Percentiles rank a stretch among this genome's conserved stretches.
Evolutionary conservation across 495 filamentous ascomycete genomes (phyloP).

Genomic region (Xanthoparmelia taractica): DNA sequence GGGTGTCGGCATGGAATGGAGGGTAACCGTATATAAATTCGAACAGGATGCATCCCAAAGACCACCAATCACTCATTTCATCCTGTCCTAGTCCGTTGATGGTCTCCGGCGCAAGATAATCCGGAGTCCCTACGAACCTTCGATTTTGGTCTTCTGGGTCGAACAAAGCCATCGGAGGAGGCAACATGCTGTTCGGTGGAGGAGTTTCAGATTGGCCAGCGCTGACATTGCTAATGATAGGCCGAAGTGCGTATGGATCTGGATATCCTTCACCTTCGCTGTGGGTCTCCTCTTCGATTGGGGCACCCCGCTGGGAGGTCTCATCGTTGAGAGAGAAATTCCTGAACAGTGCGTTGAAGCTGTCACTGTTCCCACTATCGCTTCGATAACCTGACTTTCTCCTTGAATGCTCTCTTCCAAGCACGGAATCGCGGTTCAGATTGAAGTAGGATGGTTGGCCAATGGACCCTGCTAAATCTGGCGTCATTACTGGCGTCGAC

Average conservation of each 20-base stretch:
- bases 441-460: conserved; percentile 91
- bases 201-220: conserved; percentile 43
- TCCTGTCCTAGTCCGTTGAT: conserved; percentile 93
- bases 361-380: conserved; percentile 85
- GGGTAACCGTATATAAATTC: conserved; percentile 91
- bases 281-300: conserved; percentile 65
- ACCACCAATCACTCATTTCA: conserved; percentile 99
- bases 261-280: conserved; percentile 62
- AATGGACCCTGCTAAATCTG: conserved; percentile 58
- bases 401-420: conserved; percentile 64
- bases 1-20: conserved; percentile 84
- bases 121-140: conserved; percentile 91
- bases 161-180: conserved; percentile 91
- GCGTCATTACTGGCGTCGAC: conserved; percentile 81
- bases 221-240: conserved; percentile 49
- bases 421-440: conserved; percentile 56
- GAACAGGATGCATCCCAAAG: conserved; percentile 92
- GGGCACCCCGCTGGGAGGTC: conserved; percentile 35
- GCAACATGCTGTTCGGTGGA: conserved; percentile 73
- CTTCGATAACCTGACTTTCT: conserved; percentile 82
- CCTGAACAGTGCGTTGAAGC: conserved; percentile 72
- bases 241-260: conserved; percentile 57
- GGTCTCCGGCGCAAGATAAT: conserved; percentile 95
- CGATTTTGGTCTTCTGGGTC: conserved; percentile 91
- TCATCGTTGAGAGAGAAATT: conserved; percentile 72